These are phyloP conservation scores for Colletotrichum kahawae DNA, from an alignment of 2,329 filamentous ascomycete species.

Conservation along the genomic window DNA sequence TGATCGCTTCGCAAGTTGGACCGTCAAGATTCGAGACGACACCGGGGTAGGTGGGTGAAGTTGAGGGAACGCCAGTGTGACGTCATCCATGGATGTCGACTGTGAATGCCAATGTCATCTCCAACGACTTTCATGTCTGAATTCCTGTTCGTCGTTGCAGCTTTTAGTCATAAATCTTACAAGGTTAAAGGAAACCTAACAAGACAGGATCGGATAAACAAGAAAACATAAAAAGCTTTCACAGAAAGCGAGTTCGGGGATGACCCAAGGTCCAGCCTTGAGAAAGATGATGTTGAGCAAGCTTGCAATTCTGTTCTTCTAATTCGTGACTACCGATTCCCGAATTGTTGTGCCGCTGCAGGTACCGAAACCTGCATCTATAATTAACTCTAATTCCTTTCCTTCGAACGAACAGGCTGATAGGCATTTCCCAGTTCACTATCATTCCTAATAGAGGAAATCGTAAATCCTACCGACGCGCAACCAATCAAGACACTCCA, in stretches of 20 bases:
- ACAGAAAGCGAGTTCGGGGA: not conserved
- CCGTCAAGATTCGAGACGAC: not conserved
- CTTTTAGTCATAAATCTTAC: not conserved
- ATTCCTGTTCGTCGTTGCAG: not conserved
- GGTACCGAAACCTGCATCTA: not conserved
- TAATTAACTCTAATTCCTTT: not conserved
- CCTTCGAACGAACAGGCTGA: not conserved
- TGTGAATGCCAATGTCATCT: not conserved
- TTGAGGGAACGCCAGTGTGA: not conserved
- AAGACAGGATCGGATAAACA: rapidly evolving
- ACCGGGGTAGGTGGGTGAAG: not conserved
- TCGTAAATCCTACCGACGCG: not conserved
- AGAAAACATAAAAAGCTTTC: not conserved
- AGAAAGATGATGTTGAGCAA: not conserved
- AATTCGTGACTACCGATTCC: not conserved
- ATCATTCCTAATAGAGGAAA: not conserved
- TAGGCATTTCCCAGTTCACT: not conserved
- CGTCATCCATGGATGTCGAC: not conserved
- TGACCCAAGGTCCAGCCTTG: not conserved
- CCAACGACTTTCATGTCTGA: not conserved
- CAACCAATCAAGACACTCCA: not conserved
- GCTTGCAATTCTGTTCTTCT: not conserved
- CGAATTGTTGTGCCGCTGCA: not conserved
- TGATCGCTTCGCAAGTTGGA: not conserved
- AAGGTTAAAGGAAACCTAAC: rapidly evolving